These are phyloP conservation scores for Rubus parviflorus DNA, from an alignment of 306 rosid species.

Conservation along the genomic window DNA sequence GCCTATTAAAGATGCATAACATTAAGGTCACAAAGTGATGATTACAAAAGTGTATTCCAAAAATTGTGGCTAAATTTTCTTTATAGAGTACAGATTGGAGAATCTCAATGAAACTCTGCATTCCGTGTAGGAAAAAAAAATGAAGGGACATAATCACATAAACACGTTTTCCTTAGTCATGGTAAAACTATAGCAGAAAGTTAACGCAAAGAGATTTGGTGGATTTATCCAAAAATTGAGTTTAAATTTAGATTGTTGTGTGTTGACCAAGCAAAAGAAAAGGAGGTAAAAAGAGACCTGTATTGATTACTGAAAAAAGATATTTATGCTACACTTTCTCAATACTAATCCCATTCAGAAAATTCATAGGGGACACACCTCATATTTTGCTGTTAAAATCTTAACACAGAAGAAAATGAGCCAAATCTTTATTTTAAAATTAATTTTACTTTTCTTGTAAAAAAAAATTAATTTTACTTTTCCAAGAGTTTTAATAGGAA, in stretches of 20 bases:
- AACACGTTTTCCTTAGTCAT: neutral
- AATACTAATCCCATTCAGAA: neutral
- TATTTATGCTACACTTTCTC: neutral
- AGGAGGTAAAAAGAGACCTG: neutral
- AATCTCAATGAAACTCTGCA: neutral
- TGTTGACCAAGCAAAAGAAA: neutral
- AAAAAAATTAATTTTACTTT: neutral
- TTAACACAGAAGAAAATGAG: neutral
- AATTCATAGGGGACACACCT: neutral
- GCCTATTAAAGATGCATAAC: neutral
- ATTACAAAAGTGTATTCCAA: neutral
- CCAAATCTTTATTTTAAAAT: neutral
- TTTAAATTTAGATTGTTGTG: neutral
- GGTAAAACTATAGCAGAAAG: neutral
- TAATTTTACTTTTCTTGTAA: neutral
- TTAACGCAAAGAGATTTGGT: neutral
- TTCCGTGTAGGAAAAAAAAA: neutral
- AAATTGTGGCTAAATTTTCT: neutral
- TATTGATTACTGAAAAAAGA: neutral
- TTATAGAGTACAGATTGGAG: neutral
- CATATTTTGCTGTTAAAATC: neutral
- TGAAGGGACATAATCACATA: neutral
- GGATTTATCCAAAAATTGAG: neutral
- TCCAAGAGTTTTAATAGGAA: neutral
- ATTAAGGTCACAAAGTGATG: no score